Percentiles rank a stretch among this genome's conserved stretches.
phyloP scores from a whole-genome alignment of 169 alveolate species.

The Plasmodium coatneyi region DNA sequence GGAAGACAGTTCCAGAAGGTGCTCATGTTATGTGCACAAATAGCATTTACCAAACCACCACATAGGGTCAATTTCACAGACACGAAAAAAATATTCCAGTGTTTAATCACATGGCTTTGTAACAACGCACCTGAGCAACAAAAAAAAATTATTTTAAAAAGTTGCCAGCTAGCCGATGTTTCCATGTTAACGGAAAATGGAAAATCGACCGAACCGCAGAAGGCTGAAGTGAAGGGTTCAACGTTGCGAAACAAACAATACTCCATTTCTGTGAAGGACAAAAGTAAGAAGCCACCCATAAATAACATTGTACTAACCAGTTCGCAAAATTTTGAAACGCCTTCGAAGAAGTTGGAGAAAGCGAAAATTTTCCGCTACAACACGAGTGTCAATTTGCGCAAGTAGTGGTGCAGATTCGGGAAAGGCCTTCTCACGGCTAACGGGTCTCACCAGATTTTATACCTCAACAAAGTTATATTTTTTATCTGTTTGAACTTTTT shows the following conservation, averaged over 20 bases:
- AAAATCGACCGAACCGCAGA: constrained; percentile 2
- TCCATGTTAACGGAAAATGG: not conserved
- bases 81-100: constrained; percentile 33
- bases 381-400: constrained; percentile 5
- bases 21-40: constrained; percentile 54
- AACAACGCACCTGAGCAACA: constrained; percentile 56
- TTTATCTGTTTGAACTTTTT: not conserved
- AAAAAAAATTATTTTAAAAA: constrained; percentile 7
- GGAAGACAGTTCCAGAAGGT: constrained; percentile 40
- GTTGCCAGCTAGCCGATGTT: not conserved
- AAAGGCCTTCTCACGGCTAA: not conserved
- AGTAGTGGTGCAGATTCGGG: not conserved
- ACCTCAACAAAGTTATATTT: not conserved
- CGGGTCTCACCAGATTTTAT: not conserved
- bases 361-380: constrained; percentile 1
- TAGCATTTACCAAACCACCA: constrained; percentile 70
- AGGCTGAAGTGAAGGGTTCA: not conserved
- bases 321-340: constrained; percentile 11
- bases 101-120: constrained; percentile 22
- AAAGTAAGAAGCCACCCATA: not conserved
- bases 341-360: not conserved
- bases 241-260: constrained; percentile 14
- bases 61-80: constrained; percentile 55
- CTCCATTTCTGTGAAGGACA: constrained; percentile 16
- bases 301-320: not conserved